These are phyloP conservation scores for Erythrophleum ivorense DNA, from an alignment of 331 rosid species.

Conservation along the genomic window DNA sequence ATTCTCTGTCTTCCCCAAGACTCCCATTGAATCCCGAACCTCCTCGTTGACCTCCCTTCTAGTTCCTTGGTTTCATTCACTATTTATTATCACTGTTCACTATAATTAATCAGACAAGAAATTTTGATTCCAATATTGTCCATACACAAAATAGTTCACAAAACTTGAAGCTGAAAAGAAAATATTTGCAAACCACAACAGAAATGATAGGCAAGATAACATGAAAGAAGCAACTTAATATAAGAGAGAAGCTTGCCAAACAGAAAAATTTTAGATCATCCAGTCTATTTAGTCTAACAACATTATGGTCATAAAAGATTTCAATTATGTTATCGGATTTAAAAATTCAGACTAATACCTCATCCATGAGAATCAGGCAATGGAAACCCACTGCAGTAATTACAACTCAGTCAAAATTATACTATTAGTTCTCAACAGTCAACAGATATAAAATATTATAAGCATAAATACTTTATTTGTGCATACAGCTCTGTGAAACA, in stretches of 20 bases:
- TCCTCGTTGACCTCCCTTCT: too few relatives aligned
- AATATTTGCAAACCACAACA: not conserved
- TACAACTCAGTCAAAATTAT: not conserved
- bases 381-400: not conserved
- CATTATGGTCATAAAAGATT: conserved; percentile 3
- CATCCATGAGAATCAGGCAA: conserved; percentile 22
- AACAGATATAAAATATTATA: not conserved
- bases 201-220: not conserved
- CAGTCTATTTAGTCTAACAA: too few relatives aligned
- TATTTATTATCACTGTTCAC: too few relatives aligned
- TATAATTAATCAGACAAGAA: too few relatives aligned
- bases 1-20: too few relatives aligned
- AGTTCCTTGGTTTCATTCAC: too few relatives aligned
- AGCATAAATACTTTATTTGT: not conserved
- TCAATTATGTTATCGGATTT: not conserved
- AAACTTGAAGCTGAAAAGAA: too few relatives aligned
- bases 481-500: not conserved
- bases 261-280: too few relatives aligned
- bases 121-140: too few relatives aligned
- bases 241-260: not conserved
- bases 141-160: too few relatives aligned
- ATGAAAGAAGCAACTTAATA: too few relatives aligned
- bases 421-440: not conserved
- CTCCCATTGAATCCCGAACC: too few relatives aligned
- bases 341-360: not conserved